Base-by-base conservation (phyloP, 495 filamentous ascomycete genomes). In the Halenospora varia region DNA sequence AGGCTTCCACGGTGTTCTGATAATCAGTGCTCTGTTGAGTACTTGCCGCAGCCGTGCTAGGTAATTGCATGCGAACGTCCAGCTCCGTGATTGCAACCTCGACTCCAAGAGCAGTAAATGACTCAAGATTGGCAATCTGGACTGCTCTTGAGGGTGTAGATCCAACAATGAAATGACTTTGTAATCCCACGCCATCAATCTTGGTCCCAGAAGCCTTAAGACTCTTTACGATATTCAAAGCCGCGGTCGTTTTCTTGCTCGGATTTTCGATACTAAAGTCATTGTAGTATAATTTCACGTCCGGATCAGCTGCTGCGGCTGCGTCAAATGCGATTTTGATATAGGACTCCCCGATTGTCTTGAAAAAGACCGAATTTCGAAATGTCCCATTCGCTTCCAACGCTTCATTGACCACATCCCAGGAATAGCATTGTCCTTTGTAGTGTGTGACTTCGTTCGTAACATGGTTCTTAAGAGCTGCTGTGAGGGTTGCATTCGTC, bases 351-450 rank as follows among this genome's bases (percentile, higher is more conserved):
- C 82, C 82, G 22, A 85, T 65, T 11, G 80, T 73, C 23, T 75
- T 71, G 71, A 75, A 82, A 70, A 85, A 86, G 44, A 80, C 70
- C 49, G 66, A 77, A 51, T 73, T 54, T 46, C 84, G 79, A 60
- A 81, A 81, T 15, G 76, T 75, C 26, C 84, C 87, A 63, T 86
- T 79, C 48, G 88, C 85, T 58, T 85, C 79, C 58, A 88, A 80
- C 25, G 82, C 81, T 66, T 90, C 86, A 69, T 89, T 89, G 17
- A 87, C 76, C 0, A 90, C 87, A 62, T 89, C 85, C 63, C 63
- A 73, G 29, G 62, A 51, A 39, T 73, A 67, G 66, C 76, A 83
- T 48, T 77, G 69, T n/a, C 81, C 82, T 60, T 77, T 78, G 60
- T 72, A 85, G 62, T 84, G 78, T 24, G 66, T 74, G 3, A 76